Base-by-base conservation (phyloP, 352 stramenopile genomes). In the Phytophthora sp. region DNA sequence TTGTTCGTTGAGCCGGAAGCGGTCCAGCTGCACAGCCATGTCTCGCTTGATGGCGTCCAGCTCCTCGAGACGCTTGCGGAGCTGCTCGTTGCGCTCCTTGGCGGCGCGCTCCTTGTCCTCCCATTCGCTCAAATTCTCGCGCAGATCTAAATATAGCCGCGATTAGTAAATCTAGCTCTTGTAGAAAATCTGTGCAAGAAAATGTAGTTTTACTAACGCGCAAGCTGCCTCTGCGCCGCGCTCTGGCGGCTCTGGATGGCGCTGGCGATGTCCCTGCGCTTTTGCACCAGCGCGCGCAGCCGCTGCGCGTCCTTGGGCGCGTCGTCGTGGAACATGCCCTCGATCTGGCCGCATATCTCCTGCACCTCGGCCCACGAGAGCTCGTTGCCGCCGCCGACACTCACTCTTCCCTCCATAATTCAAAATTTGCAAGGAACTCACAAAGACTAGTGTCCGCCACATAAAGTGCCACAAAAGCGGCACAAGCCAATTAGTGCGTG, bases 351-450 rank as follows among this genome's bases (percentile, higher is more conserved):
- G 62, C 80, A 83, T 66, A 93, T 90, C 37, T 79, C 72, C 62
- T 87, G 74, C 66, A 93, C 76, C 21, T 93, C 82, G 10, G 74
- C 48, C 81, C 77, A 89, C 31, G 76, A 86, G 21, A 90, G 74
- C 31, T 57, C 52, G 18, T 72, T 50, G 26, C 13, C 50, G 28
- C 5, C 32, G 38, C 41, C 26, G 38, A 41, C 52, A 65, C 26
- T 62, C 21, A 23, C 30, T 45, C 38, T 78, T 68, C 46, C 62
- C 48, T 69, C 53, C 62, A 69, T 71, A 35, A 66, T 74, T 65
- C 54, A 65, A 64, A 48, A 4, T 7, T 1, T 39, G 31, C 31
- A 37, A 37, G 5, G n/a, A 37, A 15, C 31, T n/a, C n/a, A n/a
- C n/a, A n/a, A n/a, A n/a, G n/a, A n/a, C n/a, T n/a, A n/a, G n/a